phyloP scores from a whole-genome alignment of 75 land plant species.

The Pinus taeda region DNA sequence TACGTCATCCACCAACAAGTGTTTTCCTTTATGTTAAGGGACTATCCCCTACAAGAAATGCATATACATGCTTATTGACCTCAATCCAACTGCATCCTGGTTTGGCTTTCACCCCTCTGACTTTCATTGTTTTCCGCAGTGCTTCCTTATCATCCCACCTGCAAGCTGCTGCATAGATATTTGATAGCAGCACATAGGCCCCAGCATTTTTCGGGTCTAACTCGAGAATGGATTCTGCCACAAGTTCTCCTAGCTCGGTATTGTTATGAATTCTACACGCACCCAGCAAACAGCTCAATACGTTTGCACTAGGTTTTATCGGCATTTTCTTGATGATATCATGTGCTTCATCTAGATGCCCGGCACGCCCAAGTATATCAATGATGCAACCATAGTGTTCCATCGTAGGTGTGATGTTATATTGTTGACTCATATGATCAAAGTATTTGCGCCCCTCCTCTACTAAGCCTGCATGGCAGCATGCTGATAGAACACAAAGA shows the following conservation, averaged over 20 bases:
- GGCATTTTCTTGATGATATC: constrained; percentile 24
- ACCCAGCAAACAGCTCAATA: constrained; percentile 42
- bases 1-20: too few species aligned
- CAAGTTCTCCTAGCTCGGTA: constrained; percentile 24
- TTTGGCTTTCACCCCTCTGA: constrained; percentile 10
- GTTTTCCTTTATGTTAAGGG: too few species aligned
- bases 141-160: constrained; percentile 24
- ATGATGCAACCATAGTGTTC: neutral
- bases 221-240: constrained; percentile 15
- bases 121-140: constrained; percentile 16
- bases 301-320: constrained; percentile 14
- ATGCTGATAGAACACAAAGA: neutral
- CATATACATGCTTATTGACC: constrained; percentile 21
- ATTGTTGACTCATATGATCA: neutral
- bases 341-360: neutral
- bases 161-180: constrained; percentile 23
- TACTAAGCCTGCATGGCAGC: neutral
- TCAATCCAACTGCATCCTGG: constrained; percentile 38
- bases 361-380: neutral
- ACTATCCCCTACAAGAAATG: constrained; percentile 28
- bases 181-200: constrained; percentile 25
- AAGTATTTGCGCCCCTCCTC: neutral
- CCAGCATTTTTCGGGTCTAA: constrained; percentile 25
- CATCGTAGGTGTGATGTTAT: neutral
- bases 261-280: constrained; percentile 29